phyloP scores from a whole-genome alignment of 148 eudicot species.

The Gaultheria prostrata region DNA sequence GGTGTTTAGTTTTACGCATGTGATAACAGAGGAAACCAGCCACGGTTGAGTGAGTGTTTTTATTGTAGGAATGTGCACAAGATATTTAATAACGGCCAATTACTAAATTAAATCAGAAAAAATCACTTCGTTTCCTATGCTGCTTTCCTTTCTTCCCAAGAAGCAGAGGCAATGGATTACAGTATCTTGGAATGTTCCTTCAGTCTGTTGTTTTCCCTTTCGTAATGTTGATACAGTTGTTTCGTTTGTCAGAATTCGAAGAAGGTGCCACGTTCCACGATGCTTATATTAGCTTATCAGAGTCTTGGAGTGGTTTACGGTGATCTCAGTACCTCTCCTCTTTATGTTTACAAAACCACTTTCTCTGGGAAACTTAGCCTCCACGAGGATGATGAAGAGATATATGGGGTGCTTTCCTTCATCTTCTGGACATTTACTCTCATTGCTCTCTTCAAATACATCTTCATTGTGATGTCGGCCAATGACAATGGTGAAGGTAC shows the following conservation, averaged over 20 bases:
- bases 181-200: neutral
- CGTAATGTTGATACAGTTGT: neutral
- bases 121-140: neutral
- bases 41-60: neutral
- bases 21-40: neutral
- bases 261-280: slow-evolving; percentile 39
- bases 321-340: slow-evolving; percentile 68
- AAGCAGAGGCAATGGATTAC: neutral
- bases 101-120: neutral
- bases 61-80: neutral
- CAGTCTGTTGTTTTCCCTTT: neutral
- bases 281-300: slow-evolving; percentile 65
- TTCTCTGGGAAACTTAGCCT: slow-evolving; percentile 56
- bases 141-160: neutral
- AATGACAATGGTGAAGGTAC: slow-evolving; percentile 70
- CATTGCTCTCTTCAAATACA: slow-evolving; percentile 32
- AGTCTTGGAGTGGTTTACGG: slow-evolving; percentile 76
- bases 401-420: slow-evolving; percentile 61
- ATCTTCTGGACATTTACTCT: slow-evolving; percentile 66
- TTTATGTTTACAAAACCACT: slow-evolving; percentile 63
- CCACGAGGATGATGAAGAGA: slow-evolving; percentile 55
- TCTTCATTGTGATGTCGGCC: slow-evolving; percentile 49
- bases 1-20: neutral
- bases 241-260: slow-evolving; percentile 34
- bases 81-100: neutral